Conservation (phyloP, 2,329 filamentous ascomycete species). For the Ceratocystis cubensis region DNA sequence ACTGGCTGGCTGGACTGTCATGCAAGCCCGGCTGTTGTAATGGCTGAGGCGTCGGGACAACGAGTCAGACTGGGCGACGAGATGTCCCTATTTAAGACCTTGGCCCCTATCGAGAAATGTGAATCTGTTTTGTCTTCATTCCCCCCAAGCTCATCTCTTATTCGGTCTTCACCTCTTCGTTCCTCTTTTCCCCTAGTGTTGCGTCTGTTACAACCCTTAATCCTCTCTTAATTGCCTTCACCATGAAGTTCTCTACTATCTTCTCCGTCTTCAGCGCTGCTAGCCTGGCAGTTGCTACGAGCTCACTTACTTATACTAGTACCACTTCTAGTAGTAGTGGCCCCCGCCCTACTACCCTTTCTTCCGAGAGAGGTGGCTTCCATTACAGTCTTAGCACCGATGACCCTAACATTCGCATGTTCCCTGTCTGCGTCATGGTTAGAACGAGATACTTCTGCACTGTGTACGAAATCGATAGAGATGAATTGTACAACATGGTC, state of each 20-base stretch:
- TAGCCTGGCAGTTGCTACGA: background rate
- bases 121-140: background rate
- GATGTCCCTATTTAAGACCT: background rate
- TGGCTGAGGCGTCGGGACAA: background rate
- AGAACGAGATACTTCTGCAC: too few species aligned
- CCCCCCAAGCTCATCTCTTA: background rate
- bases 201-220: background rate
- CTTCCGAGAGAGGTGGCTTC: background rate
- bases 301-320: background rate
- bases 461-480: fast-evolving
- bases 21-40: background rate
- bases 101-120: background rate
- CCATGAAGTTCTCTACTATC: slow-evolving; percentile 5
- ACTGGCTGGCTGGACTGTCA: background rate
- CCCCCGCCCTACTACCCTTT: background rate
- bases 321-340: background rate
- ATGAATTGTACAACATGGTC: background rate
- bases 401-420: background rate
- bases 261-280: background rate
- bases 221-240: background rate
- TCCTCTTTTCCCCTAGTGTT: background rate
- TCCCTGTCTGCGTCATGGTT: background rate
- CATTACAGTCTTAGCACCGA: background rate
- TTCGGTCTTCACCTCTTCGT: background rate
- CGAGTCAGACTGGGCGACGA: background rate